Conservation (phyloP, 805 yeast species). For the Metschnikowia amazonensis region DNA sequence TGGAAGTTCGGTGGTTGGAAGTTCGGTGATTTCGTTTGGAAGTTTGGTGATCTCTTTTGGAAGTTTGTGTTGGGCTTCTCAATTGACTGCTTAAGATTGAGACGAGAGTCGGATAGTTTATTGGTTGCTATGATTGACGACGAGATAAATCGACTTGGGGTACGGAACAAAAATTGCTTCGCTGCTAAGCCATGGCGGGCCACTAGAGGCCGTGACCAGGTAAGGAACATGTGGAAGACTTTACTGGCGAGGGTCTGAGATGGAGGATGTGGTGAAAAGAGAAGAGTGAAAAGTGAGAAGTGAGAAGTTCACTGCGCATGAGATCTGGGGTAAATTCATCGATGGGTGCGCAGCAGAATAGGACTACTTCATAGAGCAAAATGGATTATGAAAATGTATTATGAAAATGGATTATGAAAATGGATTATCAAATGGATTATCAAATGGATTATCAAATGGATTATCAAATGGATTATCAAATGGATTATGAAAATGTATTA, state of each 20-base stretch:
- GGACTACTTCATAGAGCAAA: neutral
- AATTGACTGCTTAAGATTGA: neutral
- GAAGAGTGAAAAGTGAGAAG: neutral
- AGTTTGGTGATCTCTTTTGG: neutral
- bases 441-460: too few relatives aligned
- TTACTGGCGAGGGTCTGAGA: neutral
- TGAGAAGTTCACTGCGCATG: neutral
- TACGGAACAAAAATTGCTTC: neutral
- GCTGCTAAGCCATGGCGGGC: neutral
- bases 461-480: too few relatives aligned
- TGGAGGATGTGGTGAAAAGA: too few relatives aligned
- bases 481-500: too few relatives aligned
- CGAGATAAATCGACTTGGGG: neutral
- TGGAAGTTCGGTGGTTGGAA: too few relatives aligned
- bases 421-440: too few relatives aligned
- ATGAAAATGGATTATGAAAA: too few relatives aligned
- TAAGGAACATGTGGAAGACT: neutral
- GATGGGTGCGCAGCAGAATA: neutral
- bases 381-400: too few relatives aligned
- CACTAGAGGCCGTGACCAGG: neutral
- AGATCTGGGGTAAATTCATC: conserved; percentile 4
- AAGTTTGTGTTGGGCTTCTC: neutral
- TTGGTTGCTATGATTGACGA: neutral
- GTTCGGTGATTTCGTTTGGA: too few relatives aligned
- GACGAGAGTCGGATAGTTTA: neutral